phyloP scores from a whole-genome alignment of 257 asterid genomes.

The Coffea canephora region DNA sequence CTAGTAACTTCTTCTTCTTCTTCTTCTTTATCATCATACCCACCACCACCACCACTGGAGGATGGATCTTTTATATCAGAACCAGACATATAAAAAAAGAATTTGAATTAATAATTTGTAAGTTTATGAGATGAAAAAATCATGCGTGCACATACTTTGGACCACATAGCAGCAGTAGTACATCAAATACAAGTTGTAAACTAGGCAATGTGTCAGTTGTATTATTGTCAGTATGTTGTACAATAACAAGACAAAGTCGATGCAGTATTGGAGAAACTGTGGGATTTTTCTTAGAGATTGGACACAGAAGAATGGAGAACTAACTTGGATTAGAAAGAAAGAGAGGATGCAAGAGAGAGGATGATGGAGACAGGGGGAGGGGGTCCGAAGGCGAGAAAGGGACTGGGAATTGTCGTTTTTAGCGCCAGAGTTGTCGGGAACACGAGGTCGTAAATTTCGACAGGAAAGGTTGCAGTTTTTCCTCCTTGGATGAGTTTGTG shows the following conservation, averaged over 20 bases:
- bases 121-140: not conserved
- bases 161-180: conserved; percentile 16
- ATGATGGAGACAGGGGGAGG: not conserved
- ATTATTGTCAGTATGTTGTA: not conserved
- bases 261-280: not conserved
- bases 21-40: not conserved
- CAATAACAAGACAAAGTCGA: not conserved
- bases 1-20: conserved; percentile 17
- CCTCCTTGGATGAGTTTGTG: too few relatives aligned
- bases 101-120: not conserved
- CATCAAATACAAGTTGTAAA: not conserved
- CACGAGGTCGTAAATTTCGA: not conserved
- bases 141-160: conserved; percentile 8
- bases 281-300: not conserved
- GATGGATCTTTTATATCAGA: conserved; percentile 25
- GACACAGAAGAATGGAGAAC: not conserved
- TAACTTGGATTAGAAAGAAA: not conserved
- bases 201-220: not conserved
- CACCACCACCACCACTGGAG: conserved; percentile 20
- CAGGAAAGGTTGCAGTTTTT: too few relatives aligned
- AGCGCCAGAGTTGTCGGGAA: conserved; percentile 28
- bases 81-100: conserved; percentile 46
- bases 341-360: not conserved
- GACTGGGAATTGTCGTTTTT: conserved; percentile 16
- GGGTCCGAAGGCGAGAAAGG: not conserved